phyloP scores from a whole-genome alignment of 345 rosid genomes.

The Linum trigynum region DNA sequence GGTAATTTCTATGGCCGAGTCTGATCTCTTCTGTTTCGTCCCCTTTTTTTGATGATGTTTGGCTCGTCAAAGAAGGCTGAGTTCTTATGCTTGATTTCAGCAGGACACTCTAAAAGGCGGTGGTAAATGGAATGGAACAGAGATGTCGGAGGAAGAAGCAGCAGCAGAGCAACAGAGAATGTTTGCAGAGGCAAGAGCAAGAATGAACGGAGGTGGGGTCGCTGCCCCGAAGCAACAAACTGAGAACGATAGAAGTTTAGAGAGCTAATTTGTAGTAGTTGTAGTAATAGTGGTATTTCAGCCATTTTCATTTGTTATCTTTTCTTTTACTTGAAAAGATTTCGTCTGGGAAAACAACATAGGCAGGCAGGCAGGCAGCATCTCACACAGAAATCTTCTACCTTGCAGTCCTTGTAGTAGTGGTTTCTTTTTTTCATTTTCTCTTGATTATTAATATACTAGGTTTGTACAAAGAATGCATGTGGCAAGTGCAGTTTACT shows the following conservation, averaged over 20 bases:
- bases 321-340: too few species aligned
- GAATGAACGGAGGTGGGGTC: constrained; percentile 76
- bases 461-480: background rate
- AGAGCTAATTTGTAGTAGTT: background rate
- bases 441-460: too few species aligned
- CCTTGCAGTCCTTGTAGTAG: too few species aligned
- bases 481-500: background rate
- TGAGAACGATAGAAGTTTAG: constrained; percentile 22
- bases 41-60: too few species aligned
- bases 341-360: background rate
- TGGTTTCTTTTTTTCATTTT: too few species aligned
- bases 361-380: too few species aligned
- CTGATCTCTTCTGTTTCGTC: background rate
- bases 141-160: constrained; percentile 96
- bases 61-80: too few species aligned
- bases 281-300: background rate
- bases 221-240: constrained; percentile 48
- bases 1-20: constrained; percentile 33
- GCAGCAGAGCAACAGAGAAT: constrained; percentile 98
- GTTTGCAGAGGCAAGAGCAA: constrained; percentile 99
- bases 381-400: too few species aligned
- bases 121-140: constrained; percentile 61
- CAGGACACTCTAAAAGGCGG: constrained; percentile 89
- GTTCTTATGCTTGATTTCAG: constrained; percentile 27
- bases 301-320: background rate